These are phyloP conservation scores for peach (Prunus persica) DNA, from an alignment of 306 rosid genomes.

Conservation along the genomic window DNA sequence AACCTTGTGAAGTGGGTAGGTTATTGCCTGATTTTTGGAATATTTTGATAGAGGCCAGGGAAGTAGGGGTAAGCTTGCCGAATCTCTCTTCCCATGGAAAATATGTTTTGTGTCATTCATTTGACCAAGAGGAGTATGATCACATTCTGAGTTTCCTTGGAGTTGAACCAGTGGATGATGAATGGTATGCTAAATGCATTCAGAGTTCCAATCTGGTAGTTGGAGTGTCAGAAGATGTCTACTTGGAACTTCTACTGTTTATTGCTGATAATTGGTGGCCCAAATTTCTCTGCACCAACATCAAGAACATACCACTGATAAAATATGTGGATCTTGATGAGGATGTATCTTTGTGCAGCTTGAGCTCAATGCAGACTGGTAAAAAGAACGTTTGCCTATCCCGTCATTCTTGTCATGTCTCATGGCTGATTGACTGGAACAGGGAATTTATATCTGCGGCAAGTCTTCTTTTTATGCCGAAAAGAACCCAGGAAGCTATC, in stretches of 20 bases:
- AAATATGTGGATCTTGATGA: conserved; percentile 45
- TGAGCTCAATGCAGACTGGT: neutral
- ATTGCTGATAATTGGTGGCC: conserved; percentile 40
- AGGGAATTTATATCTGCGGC: conserved; percentile 30
- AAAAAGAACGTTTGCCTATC: conserved; percentile 29
- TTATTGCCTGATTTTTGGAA: conserved; percentile 57
- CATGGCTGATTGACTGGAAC: conserved; percentile 65
- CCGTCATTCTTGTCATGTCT: conserved; percentile 8
- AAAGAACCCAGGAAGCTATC: conserved; percentile 43
- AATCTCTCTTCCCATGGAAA: conserved; percentile 53
- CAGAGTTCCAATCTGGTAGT: conserved; percentile 50
- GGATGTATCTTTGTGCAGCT: conserved; percentile 31
- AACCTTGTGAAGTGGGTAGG: conserved; percentile 59
- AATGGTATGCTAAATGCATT: conserved; percentile 76
- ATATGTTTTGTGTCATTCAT: conserved; percentile 45
- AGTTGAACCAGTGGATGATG: conserved; percentile 37
- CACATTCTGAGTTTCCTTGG: conserved; percentile 43
- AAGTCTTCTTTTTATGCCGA: conserved; percentile 47
- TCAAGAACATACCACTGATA: conserved; percentile 38
- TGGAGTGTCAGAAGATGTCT: conserved; percentile 47
- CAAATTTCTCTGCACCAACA: conserved; percentile 23
- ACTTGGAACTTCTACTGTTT: conserved; percentile 51
- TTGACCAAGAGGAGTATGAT: conserved; percentile 46
- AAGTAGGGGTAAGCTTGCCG: conserved; percentile 38
- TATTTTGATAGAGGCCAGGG: conserved; percentile 39